Evolutionary conservation across 1,284 basidiomycete species (phyloP).

Genomic region (Heliocybe sulcata): DNA sequence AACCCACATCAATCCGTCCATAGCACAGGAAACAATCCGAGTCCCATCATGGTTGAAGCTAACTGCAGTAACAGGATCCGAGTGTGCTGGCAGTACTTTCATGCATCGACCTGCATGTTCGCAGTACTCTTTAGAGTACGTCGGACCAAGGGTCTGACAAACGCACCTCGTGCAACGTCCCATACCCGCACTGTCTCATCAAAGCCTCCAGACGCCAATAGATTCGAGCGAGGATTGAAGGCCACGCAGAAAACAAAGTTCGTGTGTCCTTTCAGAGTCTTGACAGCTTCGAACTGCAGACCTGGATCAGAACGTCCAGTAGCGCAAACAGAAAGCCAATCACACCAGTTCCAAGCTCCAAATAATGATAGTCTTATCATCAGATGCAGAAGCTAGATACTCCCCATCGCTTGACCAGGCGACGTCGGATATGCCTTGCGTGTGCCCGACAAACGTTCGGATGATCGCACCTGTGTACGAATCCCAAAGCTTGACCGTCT

Average conservation of each 20-base stretch:
- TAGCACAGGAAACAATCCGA: constrained; percentile 87
- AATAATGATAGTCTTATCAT: constrained; percentile 80
- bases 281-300: constrained; percentile 48
- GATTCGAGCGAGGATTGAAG: constrained; percentile 83
- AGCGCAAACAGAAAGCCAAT: constrained; percentile 2
- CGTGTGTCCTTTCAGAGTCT: constrained; percentile 76
- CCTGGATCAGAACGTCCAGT: not conserved
- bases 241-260: constrained; percentile 92
- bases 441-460: constrained; percentile 63
- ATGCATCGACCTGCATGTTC: constrained; percentile 57
- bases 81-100: constrained; percentile 88
- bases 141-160: not conserved
- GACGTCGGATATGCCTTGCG: constrained; percentile 82
- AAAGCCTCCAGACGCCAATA: constrained; percentile 88
- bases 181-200: constrained; percentile 95
- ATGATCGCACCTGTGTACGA: constrained; percentile 63
- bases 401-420: constrained; percentile 81
- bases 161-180: constrained; percentile 86
- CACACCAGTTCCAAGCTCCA: constrained; percentile 70
- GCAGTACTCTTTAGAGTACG: too few species aligned
- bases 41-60: constrained; percentile 94
- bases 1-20: constrained; percentile 93
- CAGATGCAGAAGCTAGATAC: constrained; percentile 83
- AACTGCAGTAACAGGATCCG: constrained; percentile 92
- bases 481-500: constrained; percentile 74